Evolutionary conservation across 495 filamentous ascomycete species (phyloP).

Genomic region (Articulospora tetracladia): DNA sequence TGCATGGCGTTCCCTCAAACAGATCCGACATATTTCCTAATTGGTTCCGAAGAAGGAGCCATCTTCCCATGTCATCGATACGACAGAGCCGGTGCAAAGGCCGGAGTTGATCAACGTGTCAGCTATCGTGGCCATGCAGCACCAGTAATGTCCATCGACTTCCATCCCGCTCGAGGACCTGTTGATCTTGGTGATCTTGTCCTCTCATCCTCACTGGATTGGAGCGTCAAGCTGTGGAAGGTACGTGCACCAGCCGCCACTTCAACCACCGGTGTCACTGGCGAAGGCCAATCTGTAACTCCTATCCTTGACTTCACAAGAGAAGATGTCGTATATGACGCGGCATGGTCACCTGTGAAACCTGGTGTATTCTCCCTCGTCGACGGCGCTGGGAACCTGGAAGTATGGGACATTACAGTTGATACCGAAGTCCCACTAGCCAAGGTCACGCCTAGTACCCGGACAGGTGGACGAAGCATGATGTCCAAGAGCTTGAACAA

Average conservation of each 20-base stretch:
- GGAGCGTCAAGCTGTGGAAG: slow-evolving; percentile 97
- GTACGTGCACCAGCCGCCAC: slow-evolving; percentile 73
- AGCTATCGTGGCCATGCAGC: slow-evolving; percentile 84
- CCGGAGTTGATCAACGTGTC: slow-evolving; percentile 83
- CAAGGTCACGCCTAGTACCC: slow-evolving; percentile 62
- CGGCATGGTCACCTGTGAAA: slow-evolving; percentile 85
- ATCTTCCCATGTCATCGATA: slow-evolving; percentile 97
- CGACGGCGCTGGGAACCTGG: slow-evolving; percentile 87
- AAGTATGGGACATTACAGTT: slow-evolving; percentile 91
- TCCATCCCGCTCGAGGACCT: slow-evolving; percentile 86
- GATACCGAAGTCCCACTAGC: slow-evolving; percentile 89
- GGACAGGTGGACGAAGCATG: slow-evolving; percentile 51
- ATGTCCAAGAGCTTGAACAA: slow-evolving; percentile 84
- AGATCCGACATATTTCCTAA: slow-evolving; percentile 95
- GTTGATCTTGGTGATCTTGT: slow-evolving; percentile 96
- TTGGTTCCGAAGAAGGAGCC: slow-evolving; percentile 91
- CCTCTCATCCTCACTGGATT: slow-evolving; percentile 81
- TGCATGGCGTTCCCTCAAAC: slow-evolving; percentile 95
- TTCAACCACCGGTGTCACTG: slow-evolving; percentile 42
- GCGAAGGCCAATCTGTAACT: slow-evolving; percentile 43
- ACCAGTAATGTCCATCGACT: slow-evolving; percentile 93
- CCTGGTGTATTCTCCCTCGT: slow-evolving; percentile 92
- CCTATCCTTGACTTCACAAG: slow-evolving; percentile 86
- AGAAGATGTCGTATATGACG: slow-evolving; percentile 95
- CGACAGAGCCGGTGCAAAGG: slow-evolving; percentile 93